These are phyloP conservation scores for Elsinoe arachidis DNA, from an alignment of 2,329 filamentous ascomycete genomes.

Conservation along the genomic window DNA sequence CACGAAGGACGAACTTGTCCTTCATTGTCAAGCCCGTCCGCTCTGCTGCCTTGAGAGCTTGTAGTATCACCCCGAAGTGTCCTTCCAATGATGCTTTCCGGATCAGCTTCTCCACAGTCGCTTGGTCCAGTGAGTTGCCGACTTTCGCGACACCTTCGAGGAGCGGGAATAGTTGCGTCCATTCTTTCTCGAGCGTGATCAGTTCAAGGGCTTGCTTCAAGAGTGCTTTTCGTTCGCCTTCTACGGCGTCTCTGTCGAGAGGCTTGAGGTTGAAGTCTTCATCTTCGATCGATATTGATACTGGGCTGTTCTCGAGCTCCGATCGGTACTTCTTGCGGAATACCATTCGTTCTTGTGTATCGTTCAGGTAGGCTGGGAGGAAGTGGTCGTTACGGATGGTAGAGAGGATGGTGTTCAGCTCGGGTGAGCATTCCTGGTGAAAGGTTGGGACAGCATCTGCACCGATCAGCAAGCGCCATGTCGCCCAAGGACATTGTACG, in stretches of 20 bases:
- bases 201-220: slow-evolving; percentile 24
- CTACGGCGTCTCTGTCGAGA: slow-evolving; percentile 25
- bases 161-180: slow-evolving; percentile 28
- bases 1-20: slow-evolving; percentile 24
- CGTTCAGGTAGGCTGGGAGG: slow-evolving; percentile 36
- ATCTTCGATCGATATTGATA: slow-evolving; percentile 34
- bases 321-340: slow-evolving; percentile 33
- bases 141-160: slow-evolving; percentile 26
- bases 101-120: slow-evolving; percentile 27
- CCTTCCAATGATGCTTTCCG: slow-evolving; percentile 25
- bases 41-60: slow-evolving; percentile 25
- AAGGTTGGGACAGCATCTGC: slow-evolving; percentile 34
- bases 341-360: slow-evolving; percentile 35
- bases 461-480: neutral
- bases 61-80: slow-evolving; percentile 24
- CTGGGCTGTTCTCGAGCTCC: slow-evolving; percentile 35
- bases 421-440: slow-evolving; percentile 31
- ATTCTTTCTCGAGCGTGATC: slow-evolving; percentile 25
- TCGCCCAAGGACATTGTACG: neutral
- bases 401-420: slow-evolving; percentile 34
- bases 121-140: slow-evolving; percentile 17
- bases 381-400: slow-evolving; percentile 37
- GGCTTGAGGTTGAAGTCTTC: slow-evolving; percentile 31
- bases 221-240: slow-evolving; percentile 24
- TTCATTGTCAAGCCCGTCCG: slow-evolving; percentile 29